Conservation (phyloP, 176 grass and related monocot species). For the Oryza coarctata region DNA sequence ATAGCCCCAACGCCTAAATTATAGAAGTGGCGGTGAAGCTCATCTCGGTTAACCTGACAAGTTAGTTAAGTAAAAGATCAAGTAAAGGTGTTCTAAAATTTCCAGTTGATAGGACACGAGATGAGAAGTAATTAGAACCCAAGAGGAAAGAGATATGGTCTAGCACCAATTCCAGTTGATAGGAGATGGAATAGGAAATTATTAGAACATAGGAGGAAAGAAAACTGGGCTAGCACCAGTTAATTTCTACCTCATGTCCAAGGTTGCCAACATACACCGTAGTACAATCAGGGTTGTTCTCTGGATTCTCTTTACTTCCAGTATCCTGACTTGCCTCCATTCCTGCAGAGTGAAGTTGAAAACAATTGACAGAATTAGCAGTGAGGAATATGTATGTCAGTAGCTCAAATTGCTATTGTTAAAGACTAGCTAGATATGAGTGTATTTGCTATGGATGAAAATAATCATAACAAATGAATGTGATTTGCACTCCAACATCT, state of each 20-base stretch:
- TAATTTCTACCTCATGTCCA: constrained; percentile 65
- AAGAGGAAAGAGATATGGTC: not conserved
- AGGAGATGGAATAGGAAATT: not conserved
- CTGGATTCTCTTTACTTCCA: constrained; percentile 59
- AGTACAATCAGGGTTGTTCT: constrained; percentile 82
- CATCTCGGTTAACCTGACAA: constrained; percentile 66
- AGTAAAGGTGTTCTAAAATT: not conserved
- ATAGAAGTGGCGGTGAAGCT: constrained; percentile 83
- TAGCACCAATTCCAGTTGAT: not conserved
- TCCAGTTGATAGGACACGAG: not conserved
- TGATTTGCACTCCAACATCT: not conserved
- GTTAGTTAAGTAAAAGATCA: constrained; percentile 31
- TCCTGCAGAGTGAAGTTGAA: constrained; percentile 28
- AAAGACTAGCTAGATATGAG: not conserved
- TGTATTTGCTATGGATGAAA: not conserved
- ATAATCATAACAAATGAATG: not conserved
- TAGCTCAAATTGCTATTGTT: constrained; percentile 4
- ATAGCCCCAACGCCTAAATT: constrained; percentile 74
- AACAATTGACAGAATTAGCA: constrained; percentile 12
- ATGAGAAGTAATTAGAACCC: not conserved
- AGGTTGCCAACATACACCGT: constrained; percentile 87
- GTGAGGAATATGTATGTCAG: not conserved
- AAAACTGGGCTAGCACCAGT: constrained; percentile 1
- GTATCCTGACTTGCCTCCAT: constrained; percentile 55
- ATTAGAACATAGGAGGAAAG: not conserved